phyloP scores from a whole-genome alignment of 306 rosid genomes.

The Glycyrrhiza uralensis region DNA sequence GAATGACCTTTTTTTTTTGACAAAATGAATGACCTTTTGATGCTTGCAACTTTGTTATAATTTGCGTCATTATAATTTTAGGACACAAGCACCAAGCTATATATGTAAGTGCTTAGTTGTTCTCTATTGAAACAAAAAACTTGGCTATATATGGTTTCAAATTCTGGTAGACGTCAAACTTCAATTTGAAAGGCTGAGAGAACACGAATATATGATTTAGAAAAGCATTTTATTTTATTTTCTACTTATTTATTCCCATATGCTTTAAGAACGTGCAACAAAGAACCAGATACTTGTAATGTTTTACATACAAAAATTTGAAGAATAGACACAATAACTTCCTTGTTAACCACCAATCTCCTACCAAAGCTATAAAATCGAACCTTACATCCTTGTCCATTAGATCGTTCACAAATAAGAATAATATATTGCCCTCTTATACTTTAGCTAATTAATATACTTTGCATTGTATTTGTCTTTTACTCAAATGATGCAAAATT shows the following conservation, averaged over 20 bases:
- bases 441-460: slow-evolving; percentile 7
- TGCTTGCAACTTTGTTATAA: slow-evolving; percentile 34
- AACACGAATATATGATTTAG: slow-evolving; percentile 8
- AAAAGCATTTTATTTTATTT: slow-evolving; percentile 15
- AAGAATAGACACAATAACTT: slow-evolving; percentile 20
- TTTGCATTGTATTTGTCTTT: background rate
- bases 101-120: too few relatives aligned
- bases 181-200: slow-evolving; percentile 25
- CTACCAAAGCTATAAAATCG: slow-evolving; percentile 15
- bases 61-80: slow-evolving; percentile 16
- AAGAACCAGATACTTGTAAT: slow-evolving; percentile 40
- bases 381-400: slow-evolving; percentile 23
- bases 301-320: slow-evolving; percentile 15
- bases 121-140: slow-evolving; percentile 16
- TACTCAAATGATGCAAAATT: slow-evolving; percentile 14
- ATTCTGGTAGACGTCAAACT: slow-evolving; percentile 22
- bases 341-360: slow-evolving; percentile 20
- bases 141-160: background rate
- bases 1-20: slow-evolving; percentile 37
- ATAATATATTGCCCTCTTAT: background rate
- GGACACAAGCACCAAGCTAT: slow-evolving; percentile 18
- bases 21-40: slow-evolving; percentile 33
- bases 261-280: slow-evolving; percentile 8
- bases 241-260: background rate
- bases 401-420: slow-evolving; percentile 5